phyloP scores from a whole-genome alignment of 2,329 filamentous ascomycete genomes.

The Pseudocercospora macadamiae region DNA sequence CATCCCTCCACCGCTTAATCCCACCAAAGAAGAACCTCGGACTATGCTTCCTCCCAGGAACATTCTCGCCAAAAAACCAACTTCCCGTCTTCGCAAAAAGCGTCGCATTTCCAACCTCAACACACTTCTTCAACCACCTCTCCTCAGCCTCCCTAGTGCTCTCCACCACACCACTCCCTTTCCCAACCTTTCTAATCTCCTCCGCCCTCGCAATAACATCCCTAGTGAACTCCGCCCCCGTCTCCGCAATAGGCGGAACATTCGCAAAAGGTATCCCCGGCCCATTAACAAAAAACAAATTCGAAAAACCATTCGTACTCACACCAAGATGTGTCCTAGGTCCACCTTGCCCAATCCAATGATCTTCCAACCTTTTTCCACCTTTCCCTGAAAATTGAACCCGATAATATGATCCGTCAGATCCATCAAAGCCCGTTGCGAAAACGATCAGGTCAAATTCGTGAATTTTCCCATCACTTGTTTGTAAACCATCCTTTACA shows the following conservation, averaged over 20 bases:
- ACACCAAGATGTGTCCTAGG: slow-evolving; percentile 46
- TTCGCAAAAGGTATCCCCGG: slow-evolving; percentile 41
- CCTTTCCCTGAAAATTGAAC: slow-evolving; percentile 10
- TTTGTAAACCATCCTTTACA: slow-evolving; percentile 46
- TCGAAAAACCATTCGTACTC: slow-evolving; percentile 32
- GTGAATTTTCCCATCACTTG: slow-evolving; percentile 40
- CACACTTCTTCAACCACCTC: slow-evolving; percentile 5
- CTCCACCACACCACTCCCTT: slow-evolving; percentile 6
- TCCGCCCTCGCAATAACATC: slow-evolving; percentile 4
- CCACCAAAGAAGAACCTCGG: slow-evolving; percentile 14
- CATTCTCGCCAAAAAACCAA: slow-evolving; percentile 16
- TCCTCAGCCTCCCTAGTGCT: slow-evolving; percentile 7
- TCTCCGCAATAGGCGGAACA: slow-evolving; percentile 5
- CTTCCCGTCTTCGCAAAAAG: slow-evolving; percentile 8
- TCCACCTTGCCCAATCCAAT: slow-evolving; percentile 37
- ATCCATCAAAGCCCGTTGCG: slow-evolving; percentile 50
- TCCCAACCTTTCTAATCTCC: background rate
- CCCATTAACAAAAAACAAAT: slow-evolving; percentile 43
- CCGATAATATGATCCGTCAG: slow-evolving; percentile 23
- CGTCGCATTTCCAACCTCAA: background rate
- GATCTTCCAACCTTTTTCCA: slow-evolving; percentile 32
- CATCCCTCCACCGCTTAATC: slow-evolving; percentile 4
- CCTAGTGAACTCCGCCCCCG: background rate
- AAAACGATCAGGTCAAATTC: slow-evolving; percentile 51
- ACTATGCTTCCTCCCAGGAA: background rate